Evolutionary conservation across 139 green algal species (phyloP).

Genomic region (Ettlia oleoabundans): DNA sequence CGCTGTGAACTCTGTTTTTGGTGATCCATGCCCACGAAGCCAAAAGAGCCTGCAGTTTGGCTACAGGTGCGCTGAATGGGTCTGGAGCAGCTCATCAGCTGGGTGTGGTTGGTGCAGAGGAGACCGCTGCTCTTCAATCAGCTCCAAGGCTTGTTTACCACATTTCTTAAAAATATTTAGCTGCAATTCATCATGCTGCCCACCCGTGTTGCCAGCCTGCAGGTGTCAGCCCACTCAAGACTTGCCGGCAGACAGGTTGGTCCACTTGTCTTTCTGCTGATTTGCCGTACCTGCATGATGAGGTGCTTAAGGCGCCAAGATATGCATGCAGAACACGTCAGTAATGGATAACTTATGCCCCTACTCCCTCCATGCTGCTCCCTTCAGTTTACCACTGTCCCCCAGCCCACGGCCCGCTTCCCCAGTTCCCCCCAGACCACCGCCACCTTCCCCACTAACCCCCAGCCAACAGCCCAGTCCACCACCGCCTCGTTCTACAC

Average conservation of each 20-base stretch:
- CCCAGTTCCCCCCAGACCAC: too few relatives aligned
- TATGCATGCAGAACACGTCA: too few relatives aligned
- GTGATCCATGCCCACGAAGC: slow-evolving; percentile 4
- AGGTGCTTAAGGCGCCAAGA: too few relatives aligned
- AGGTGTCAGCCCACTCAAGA: neutral
- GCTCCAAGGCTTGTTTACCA: neutral
- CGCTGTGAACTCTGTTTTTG: slow-evolving; percentile 3
- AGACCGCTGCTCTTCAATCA: neutral
- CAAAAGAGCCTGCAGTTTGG: slow-evolving; percentile 14
- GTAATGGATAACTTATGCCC: too few relatives aligned
- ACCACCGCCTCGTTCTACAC: neutral
- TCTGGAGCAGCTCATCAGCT: too few relatives aligned
- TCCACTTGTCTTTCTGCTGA: neutral
- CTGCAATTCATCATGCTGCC: neutral
- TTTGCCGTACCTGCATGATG: too few relatives aligned
- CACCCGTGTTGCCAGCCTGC: neutral
- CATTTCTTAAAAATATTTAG: neutral
- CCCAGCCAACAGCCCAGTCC: too few relatives aligned
- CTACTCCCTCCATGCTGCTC: too few relatives aligned
- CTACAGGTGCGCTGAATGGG: slow-evolving; percentile 22
- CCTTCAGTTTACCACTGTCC: too few relatives aligned
- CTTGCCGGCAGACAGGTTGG: neutral
- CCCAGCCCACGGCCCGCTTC: too few relatives aligned
- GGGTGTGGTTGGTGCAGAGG: neutral
- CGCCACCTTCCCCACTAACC: neutral